Conservation (phyloP, 2,329 filamentous ascomycete species). For the Ophiosphaerella narmari region DNA sequence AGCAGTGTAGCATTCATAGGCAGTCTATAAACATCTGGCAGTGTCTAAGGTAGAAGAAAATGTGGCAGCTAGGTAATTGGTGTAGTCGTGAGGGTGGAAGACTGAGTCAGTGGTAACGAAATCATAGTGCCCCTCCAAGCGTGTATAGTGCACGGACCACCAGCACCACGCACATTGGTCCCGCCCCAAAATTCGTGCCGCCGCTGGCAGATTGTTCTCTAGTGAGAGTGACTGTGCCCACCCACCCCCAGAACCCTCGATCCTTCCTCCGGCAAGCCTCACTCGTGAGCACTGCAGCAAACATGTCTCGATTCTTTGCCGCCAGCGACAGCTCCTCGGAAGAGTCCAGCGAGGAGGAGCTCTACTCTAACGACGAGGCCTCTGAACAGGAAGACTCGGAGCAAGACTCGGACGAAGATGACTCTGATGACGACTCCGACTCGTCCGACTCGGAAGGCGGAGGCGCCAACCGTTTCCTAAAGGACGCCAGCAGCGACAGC, state of each 20-base stretch:
- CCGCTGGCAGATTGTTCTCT: slow-evolving; percentile 11
- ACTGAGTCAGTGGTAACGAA: too few relatives aligned
- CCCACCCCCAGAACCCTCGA: slow-evolving; percentile 14
- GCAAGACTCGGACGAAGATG: slow-evolving; percentile 61
- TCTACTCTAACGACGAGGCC: slow-evolving; percentile 78
- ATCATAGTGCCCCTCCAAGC: background rate
- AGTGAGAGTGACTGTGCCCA: slow-evolving; percentile 24
- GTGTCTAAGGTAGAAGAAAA: background rate
- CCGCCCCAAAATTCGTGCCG: slow-evolving; percentile 21
- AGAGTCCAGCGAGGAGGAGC: slow-evolving; percentile 91
- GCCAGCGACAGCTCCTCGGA: slow-evolving; percentile 95
- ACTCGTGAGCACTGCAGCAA: slow-evolving; percentile 35
- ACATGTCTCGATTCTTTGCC: slow-evolving; percentile 89
- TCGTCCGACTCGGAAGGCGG: slow-evolving; percentile 68
- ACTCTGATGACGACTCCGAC: slow-evolving; percentile 61
- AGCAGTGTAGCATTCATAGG: slow-evolving; percentile 37
- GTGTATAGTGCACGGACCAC: slow-evolving; percentile 5
- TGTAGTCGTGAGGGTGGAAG: background rate
- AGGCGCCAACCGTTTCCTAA: slow-evolving; percentile 85
- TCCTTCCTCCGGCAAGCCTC: slow-evolving; percentile 25
- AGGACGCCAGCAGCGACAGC: slow-evolving; percentile 75
- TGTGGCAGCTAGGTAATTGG: background rate
- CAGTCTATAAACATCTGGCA: slow-evolving; percentile 10
- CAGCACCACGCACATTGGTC: slow-evolving; percentile 5
- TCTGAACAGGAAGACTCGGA: slow-evolving; percentile 51